A percentile compares a stretch with the other conserved stretches of the same genome.
Evolutionary conservation across 164 flowering plant genomes (phyloP).

Genomic region (Umbilicus rupestris): DNA sequence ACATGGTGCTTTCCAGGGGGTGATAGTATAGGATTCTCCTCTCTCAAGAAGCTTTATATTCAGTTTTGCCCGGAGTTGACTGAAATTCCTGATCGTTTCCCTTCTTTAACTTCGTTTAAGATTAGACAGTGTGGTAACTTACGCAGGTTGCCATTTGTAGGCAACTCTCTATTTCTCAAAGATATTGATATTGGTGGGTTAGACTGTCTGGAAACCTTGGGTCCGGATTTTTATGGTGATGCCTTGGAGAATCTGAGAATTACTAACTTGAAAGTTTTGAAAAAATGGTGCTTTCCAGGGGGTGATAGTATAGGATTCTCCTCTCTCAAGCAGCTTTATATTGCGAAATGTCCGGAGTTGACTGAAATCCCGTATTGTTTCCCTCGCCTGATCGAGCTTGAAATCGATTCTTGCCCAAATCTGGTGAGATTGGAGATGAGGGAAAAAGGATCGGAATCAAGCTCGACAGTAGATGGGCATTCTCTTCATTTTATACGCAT

Average conservation of each 20-base stretch:
- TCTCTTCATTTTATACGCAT: neutral
- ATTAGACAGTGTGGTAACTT: too few species aligned
- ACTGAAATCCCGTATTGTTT: neutral
- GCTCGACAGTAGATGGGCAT: neutral
- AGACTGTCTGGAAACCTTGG: constrained; percentile 12
- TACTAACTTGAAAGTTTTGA: neutral
- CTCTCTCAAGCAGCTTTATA: neutral
- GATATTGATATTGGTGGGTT: constrained; percentile 15
- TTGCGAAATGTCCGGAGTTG: neutral
- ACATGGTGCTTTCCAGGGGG: too few species aligned
- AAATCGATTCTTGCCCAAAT: neutral
- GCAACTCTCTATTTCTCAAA: too few species aligned
- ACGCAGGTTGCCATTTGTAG: too few species aligned
- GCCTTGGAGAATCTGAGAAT: neutral
- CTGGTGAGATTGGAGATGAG: neutral
- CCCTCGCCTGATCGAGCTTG: neutral
- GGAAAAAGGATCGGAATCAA: neutral
- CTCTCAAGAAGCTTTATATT: too few species aligned
- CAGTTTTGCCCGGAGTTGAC: constrained; percentile 11
- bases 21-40: too few species aligned
- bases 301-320: neutral
- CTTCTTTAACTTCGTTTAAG: too few species aligned
- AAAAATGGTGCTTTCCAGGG: neutral
- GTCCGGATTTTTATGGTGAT: constrained; percentile 18
- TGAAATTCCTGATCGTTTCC: too few species aligned